These are phyloP conservation scores for Thelephora ganbajun DNA, from an alignment of 768 basidiomycete species.

Conservation along the genomic window DNA sequence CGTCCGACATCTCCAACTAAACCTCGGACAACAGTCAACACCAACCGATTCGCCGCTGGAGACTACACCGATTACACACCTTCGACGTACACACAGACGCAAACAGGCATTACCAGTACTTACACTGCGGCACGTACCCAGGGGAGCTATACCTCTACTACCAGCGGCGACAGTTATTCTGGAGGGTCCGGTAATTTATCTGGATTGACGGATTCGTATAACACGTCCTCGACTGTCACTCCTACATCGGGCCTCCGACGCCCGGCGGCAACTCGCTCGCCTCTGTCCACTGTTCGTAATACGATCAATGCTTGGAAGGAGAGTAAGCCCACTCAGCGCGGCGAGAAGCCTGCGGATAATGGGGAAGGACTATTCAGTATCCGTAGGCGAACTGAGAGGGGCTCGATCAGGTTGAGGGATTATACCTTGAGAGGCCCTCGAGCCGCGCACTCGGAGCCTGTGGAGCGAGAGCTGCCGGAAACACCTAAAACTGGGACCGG, in stretches of 20 bases:
- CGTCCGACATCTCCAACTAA: slow-evolving; percentile 36
- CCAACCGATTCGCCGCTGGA: slow-evolving; percentile 8
- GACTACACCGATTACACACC: not conserved
- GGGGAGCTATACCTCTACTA: not conserved
- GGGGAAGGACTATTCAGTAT: slow-evolving; percentile 39
- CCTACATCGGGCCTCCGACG: slow-evolving; percentile 45
- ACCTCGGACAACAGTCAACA: slow-evolving; percentile 21
- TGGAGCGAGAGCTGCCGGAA: slow-evolving; percentile 15
- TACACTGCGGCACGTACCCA: not conserved
- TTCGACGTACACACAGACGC: not conserved
- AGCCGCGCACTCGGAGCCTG: not conserved
- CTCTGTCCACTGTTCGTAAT: slow-evolving; percentile 62
- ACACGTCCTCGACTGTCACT: slow-evolving; percentile 21
- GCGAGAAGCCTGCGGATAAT: slow-evolving; percentile 12
- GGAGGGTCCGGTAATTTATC: not conserved
- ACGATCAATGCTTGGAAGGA: slow-evolving; percentile 75
- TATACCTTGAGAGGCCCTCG: slow-evolving; percentile 3
- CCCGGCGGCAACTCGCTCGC: slow-evolving; percentile 49
- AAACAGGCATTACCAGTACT: not conserved
- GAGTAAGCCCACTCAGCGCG: slow-evolving; percentile 39
- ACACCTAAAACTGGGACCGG: slow-evolving; percentile 6
- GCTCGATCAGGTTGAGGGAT: slow-evolving; percentile 15
- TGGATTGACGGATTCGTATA: slow-evolving; percentile 21
- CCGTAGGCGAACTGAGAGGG: slow-evolving; percentile 26
- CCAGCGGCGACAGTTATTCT: not conserved